Percentiles rank a stretch among this genome's conserved stretches.
Evolutionary conservation across 306 rosid species (phyloP).

Genomic region (Calophaca sinica): DNA sequence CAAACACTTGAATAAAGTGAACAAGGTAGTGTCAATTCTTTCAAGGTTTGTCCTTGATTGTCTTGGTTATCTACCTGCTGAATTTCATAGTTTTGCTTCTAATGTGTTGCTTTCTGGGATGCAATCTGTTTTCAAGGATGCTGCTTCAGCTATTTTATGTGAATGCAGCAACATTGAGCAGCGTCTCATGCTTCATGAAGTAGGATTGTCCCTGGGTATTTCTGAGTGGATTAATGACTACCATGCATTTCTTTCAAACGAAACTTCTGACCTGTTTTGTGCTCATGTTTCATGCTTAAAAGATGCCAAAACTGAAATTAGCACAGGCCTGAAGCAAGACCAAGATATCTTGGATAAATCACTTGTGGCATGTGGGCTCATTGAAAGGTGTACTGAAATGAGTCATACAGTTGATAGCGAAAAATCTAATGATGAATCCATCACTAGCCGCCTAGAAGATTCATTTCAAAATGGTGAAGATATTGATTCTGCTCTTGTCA

Average conservation of each 20-base stretch:
- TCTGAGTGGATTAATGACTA: conserved; percentile 84
- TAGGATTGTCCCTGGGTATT: conserved; percentile 81
- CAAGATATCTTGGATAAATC: conserved; percentile 46
- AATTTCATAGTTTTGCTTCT: conserved; percentile 71
- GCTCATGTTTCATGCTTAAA: conserved; percentile 52
- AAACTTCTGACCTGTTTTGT: conserved; percentile 39
- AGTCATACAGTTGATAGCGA: conserved; percentile 37
- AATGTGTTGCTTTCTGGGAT: conserved; percentile 83
- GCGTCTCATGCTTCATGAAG: conserved; percentile 87
- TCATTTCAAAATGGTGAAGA: conserved; percentile 49
- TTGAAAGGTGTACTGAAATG: conserved; percentile 44
- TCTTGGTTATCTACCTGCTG: conserved; percentile 73
- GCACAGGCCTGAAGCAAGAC: conserved; percentile 42
- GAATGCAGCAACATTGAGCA: conserved; percentile 72
- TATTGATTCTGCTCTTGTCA: conserved; percentile 68
- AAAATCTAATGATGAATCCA: conserved; percentile 48
- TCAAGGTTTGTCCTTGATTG: conserved; percentile 84
- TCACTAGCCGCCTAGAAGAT: conserved; percentile 38
- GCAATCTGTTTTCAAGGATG: conserved; percentile 72
- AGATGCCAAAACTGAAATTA: conserved; percentile 43
- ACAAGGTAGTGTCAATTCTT: conserved; percentile 56
- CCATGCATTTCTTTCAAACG: conserved; percentile 56
- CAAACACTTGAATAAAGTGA: conserved; percentile 49
- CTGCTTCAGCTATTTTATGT: conserved; percentile 76
- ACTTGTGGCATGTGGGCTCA: conserved; percentile 38